Percentiles rank a stretch among this genome's conserved stretches.
Evolutionary conservation across 176 grass and related monocot species (phyloP).

Genomic region (Echinochloa phyllopogon): DNA sequence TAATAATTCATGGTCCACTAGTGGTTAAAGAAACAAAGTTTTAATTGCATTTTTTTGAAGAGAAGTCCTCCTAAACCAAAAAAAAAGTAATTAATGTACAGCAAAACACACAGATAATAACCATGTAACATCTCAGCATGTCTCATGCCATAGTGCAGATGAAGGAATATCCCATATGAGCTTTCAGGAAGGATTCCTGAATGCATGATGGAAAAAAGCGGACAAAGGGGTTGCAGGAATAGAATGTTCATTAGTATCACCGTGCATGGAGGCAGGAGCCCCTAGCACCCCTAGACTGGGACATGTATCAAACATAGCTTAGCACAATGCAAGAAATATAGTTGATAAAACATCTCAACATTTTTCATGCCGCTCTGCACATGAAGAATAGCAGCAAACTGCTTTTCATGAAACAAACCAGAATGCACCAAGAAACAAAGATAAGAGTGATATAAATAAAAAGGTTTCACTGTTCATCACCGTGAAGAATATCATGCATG

Average conservation of each 20-base stretch:
- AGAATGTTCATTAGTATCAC: too few species aligned
- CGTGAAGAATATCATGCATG: slow-evolving; percentile 61
- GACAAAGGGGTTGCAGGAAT: too few species aligned
- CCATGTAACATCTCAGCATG: neutral
- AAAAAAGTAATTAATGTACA: neutral
- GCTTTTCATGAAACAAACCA: too few species aligned
- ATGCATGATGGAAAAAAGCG: neutral
- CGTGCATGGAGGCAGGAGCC: too few species aligned
- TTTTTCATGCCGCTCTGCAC: neutral
- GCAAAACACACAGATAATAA: neutral
- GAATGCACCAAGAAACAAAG: too few species aligned
- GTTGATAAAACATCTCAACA: neutral
- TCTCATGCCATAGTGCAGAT: neutral
- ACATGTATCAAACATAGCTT: too few species aligned
- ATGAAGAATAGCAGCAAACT: too few species aligned
- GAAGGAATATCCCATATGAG: too few species aligned
- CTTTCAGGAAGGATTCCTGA: neutral
- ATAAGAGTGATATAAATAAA: too few species aligned
- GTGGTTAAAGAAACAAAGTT: neutral
- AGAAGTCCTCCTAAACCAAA: neutral
- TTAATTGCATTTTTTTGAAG: neutral
- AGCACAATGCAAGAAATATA: too few species aligned
- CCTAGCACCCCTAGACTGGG: too few species aligned
- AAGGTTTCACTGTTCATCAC: too few species aligned
- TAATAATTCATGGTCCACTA: neutral